Conservation (phyloP, 495 filamentous ascomycete genomes). For the Tetracladium setigerum region DNA sequence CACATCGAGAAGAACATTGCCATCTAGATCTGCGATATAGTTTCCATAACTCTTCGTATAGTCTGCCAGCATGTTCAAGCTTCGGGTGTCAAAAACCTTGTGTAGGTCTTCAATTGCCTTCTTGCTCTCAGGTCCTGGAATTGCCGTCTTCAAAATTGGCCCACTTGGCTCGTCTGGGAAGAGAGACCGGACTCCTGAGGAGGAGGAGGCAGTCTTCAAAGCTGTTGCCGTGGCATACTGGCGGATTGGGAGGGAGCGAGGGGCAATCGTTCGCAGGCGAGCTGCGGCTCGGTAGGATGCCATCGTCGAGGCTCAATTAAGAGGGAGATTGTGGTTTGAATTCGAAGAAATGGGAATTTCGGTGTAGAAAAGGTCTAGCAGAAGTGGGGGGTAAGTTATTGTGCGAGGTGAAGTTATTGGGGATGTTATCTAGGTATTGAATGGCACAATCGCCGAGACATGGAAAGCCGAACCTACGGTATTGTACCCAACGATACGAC, state of each 20-base stretch:
- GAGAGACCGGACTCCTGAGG: constrained; percentile 39
- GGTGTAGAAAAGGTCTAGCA: too few relatives aligned
- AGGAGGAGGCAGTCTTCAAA: constrained; percentile 2
- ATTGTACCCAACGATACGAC: too few relatives aligned
- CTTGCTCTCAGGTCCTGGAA: constrained; percentile 76
- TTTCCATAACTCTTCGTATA: constrained; percentile 67
- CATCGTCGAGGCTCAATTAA: constrained; percentile 6
- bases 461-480: too few relatives aligned
- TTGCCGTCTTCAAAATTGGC: constrained; percentile 65
- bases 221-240: constrained; percentile 15
- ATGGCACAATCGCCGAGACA: too few relatives aligned
- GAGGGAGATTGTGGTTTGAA: too few relatives aligned
- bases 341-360: too few relatives aligned
- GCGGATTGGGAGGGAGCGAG: constrained; percentile 8
- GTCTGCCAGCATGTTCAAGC: constrained; percentile 86
- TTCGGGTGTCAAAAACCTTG: constrained; percentile 87
- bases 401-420: too few relatives aligned
- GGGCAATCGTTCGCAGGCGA: constrained; percentile 15
- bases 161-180: constrained; percentile 68
- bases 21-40: constrained; percentile 85
- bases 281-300: constrained; percentile 23
- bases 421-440: too few relatives aligned
- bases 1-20: constrained; percentile 73
- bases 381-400: too few relatives aligned
- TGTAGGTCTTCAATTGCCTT: constrained; percentile 65